Percentiles rank a stretch among this genome's conserved stretches.
Evolutionary conservation across 495 filamentous ascomycete species (phyloP).

Genomic region (Neurospora tetrasperma): DNA sequence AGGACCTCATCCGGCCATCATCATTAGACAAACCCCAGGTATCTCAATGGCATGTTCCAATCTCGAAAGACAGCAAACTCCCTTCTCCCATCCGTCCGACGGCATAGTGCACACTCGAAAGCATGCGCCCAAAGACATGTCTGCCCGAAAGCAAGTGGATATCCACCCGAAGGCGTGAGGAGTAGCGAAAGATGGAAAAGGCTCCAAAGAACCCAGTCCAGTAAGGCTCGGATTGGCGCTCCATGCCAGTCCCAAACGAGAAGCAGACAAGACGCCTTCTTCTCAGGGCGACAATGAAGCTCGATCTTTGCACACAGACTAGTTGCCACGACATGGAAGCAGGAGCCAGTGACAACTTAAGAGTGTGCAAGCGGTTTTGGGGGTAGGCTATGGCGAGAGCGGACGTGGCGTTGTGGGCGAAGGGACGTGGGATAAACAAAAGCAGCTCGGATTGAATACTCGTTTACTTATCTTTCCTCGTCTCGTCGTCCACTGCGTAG

Average conservation of each 20-base stretch:
- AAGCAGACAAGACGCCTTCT: constrained; percentile 34
- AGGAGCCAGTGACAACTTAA: constrained; percentile 77
- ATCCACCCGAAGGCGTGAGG: not conserved
- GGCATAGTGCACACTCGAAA: not conserved
- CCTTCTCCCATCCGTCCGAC: not conserved
- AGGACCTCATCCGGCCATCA: not conserved
- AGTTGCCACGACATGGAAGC: constrained; percentile 73
- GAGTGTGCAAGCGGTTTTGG: constrained; percentile 53
- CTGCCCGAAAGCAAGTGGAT: not conserved
- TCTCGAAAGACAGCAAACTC: not conserved
- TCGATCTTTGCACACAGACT: constrained; percentile 91
- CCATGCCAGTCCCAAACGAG: constrained; percentile 10
- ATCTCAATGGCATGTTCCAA: not conserved
- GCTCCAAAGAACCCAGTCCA: constrained; percentile 10
- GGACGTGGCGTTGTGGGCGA: not conserved
- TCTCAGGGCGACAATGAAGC: constrained; percentile 27
- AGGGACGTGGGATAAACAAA: not conserved
- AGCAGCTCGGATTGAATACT: not conserved
- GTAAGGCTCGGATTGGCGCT: constrained; percentile 14
- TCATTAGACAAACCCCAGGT: not conserved
- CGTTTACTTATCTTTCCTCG: constrained; percentile 17
- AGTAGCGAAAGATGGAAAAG: not conserved
- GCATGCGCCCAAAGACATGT: not conserved
- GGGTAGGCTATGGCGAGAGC: not conserved
- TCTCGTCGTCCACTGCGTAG: constrained; percentile 26